These are phyloP conservation scores for Kitagawia praeruptora DNA, from an alignment of 129 eudicot genomes.

Conservation along the genomic window DNA sequence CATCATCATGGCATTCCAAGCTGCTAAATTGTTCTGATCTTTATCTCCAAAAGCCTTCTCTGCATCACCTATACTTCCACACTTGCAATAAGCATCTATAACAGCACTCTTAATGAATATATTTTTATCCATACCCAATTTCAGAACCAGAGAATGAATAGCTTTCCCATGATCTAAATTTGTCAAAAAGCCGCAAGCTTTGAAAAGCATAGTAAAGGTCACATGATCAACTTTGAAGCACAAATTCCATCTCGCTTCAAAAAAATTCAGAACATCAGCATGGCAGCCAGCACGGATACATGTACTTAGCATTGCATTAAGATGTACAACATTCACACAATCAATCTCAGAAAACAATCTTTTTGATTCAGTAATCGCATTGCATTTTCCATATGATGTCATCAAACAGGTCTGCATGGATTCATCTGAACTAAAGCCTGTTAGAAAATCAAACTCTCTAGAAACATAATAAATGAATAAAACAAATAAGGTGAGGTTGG, in stretches of 20 bases:
- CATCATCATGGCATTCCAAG: slow-evolving; percentile 52
- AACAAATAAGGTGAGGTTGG: too few relatives aligned
- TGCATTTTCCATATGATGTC: slow-evolving; percentile 43
- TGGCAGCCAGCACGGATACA: slow-evolving; percentile 23
- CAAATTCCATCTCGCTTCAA: slow-evolving; percentile 24
- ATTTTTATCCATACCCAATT: slow-evolving; percentile 22
- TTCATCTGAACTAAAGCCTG: slow-evolving; percentile 13
- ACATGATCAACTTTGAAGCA: slow-evolving; percentile 22
- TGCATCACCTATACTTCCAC: slow-evolving; percentile 39
- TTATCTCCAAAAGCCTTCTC: slow-evolving; percentile 18
- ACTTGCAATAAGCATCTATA: slow-evolving; percentile 42
- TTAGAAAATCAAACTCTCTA: too few relatives aligned
- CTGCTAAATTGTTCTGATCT: slow-evolving; percentile 26
- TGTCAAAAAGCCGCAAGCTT: slow-evolving; percentile 43
- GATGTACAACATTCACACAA: slow-evolving; percentile 17
- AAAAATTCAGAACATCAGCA: slow-evolving; percentile 25
- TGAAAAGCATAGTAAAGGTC: slow-evolving; percentile 27
- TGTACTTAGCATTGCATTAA: slow-evolving; percentile 30
- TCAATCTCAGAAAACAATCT: slow-evolving; percentile 22
- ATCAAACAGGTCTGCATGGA: slow-evolving; percentile 33
- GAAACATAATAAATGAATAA: too few relatives aligned
- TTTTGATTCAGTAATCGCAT: slow-evolving; percentile 20
- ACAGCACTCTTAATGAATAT: slow-evolving; percentile 32
- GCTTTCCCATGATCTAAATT: slow-evolving; percentile 36
- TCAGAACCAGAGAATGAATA: slow-evolving; percentile 35